Evolutionary conservation across 768 basidiomycete species (phyloP).

Genomic region (Russula lepida): DNA sequence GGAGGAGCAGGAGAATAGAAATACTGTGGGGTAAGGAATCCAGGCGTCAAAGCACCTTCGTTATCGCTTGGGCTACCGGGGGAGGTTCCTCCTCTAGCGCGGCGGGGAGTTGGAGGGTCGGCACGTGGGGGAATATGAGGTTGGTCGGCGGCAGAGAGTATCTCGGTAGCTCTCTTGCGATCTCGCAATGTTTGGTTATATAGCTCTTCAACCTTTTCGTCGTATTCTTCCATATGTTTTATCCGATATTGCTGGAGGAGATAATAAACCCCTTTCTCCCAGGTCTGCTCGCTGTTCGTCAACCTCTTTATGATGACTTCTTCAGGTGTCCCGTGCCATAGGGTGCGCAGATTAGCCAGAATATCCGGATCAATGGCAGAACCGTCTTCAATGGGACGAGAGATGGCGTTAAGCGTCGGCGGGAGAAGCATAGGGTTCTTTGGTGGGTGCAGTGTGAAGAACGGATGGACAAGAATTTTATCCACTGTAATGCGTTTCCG

Average conservation of each 20-base stretch:
- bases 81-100: constrained; percentile 31
- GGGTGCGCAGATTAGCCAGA: constrained; percentile 77
- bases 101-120: constrained; percentile 54
- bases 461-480: constrained; percentile 73
- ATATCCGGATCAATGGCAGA: constrained; percentile 82
- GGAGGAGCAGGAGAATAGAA: constrained; percentile 7
- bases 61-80: constrained; percentile 18
- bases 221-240: constrained; percentile 65
- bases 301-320: constrained; percentile 64
- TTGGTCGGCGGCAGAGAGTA: constrained; percentile 17
- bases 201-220: constrained; percentile 35
- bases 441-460: constrained; percentile 52
- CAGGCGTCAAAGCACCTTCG: constrained; percentile 15
- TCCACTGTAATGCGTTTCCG: constrained; percentile 72
- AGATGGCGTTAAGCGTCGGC: constrained; percentile 59
- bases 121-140: constrained; percentile 41
- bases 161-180: constrained; percentile 30
- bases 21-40: constrained; percentile 17
- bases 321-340: constrained; percentile 83
- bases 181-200: constrained; percentile 27
- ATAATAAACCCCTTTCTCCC: constrained; percentile 96
- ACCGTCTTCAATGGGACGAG: constrained; percentile 52
- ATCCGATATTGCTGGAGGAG: constrained; percentile 79
- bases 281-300: constrained; percentile 59
- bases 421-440: constrained; percentile 36